Conservation (phyloP, 768 basidiomycete genomes). For the Panellus pusillus region DNA sequence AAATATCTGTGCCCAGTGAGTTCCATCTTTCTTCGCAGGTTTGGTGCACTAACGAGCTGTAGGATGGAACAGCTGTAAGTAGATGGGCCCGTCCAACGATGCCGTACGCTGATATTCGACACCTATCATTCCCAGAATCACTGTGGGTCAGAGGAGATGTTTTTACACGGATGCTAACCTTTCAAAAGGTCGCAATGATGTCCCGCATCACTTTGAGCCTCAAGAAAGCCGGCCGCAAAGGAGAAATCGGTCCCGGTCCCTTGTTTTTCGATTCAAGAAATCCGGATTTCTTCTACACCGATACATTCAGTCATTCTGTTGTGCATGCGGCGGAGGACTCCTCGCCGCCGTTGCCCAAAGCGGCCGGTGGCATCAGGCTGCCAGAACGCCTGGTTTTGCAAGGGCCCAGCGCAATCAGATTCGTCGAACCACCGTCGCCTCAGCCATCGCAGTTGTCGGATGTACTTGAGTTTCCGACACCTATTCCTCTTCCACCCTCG, state of each 20-base stretch:
- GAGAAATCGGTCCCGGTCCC: not conserved
- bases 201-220: constrained; percentile 47
- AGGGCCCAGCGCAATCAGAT: constrained; percentile 9
- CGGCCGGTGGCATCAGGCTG: not conserved
- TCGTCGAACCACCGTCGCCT: constrained; percentile 13
- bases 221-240: constrained; percentile 26
- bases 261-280: constrained; percentile 2
- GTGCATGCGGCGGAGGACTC: not conserved
- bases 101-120: not conserved
- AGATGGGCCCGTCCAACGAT: not conserved
- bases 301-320: constrained; percentile 5
- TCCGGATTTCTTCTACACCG: constrained; percentile 6
- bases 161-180: not conserved
- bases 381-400: constrained; percentile 9
- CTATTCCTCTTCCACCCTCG: too few species aligned
- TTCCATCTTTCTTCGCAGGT: not conserved
- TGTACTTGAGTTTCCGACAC: not conserved
- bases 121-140: constrained; percentile 3
- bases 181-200: constrained; percentile 44
- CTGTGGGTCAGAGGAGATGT: constrained; percentile 33
- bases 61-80: constrained; percentile 26
- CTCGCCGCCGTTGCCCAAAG: not conserved
- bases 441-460: constrained; percentile 8
- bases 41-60: not conserved
- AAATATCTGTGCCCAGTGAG: constrained; percentile 32